These are phyloP conservation scores for Fusarium siculi DNA, from an alignment of 2,329 filamentous ascomycete genomes.

Conservation along the genomic window DNA sequence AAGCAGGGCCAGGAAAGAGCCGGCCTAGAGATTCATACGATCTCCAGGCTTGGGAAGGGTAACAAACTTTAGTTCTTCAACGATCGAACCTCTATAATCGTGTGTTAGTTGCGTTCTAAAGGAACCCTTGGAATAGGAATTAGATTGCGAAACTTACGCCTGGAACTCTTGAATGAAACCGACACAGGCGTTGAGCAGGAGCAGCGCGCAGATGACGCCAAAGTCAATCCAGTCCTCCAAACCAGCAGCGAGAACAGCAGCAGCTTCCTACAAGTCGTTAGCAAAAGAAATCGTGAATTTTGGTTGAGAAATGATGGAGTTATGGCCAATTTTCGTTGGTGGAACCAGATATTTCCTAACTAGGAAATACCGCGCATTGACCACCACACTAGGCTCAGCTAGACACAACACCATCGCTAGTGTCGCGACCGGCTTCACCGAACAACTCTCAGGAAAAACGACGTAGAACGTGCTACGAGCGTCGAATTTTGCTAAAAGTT, in stretches of 20 bases:
- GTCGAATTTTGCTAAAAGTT: too few relatives aligned
- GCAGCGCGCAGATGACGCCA: slow-evolving; percentile 85
- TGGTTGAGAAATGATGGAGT: not conserved
- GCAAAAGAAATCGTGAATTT: not conserved
- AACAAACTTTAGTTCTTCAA: not conserved
- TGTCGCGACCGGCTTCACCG: not conserved
- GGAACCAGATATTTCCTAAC: not conserved
- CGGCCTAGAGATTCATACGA: too few relatives aligned
- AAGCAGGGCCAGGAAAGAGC: too few relatives aligned
- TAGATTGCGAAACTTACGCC: slow-evolving; percentile 16
- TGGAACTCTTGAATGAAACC: slow-evolving; percentile 92
- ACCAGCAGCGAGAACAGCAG: slow-evolving; percentile 83
- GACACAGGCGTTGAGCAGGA: slow-evolving; percentile 85
- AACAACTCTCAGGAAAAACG: not conserved
- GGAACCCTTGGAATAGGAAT: too few relatives aligned
- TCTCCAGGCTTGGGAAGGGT: not conserved
- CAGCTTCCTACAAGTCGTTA: slow-evolving; percentile 60
- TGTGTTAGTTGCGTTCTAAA: not conserved
- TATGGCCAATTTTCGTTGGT: not conserved
- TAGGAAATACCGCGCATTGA: not conserved
- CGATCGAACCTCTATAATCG: not conserved
- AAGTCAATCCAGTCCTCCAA: slow-evolving; percentile 93
- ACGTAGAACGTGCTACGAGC: too few relatives aligned
- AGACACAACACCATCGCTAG: not conserved
- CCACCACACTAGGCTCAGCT: not conserved